Percentiles rank a stretch among this genome's conserved stretches.
Conservation (phyloP, 768 basidiomycete genomes). For the Mycena sanguinolenta region DNA sequence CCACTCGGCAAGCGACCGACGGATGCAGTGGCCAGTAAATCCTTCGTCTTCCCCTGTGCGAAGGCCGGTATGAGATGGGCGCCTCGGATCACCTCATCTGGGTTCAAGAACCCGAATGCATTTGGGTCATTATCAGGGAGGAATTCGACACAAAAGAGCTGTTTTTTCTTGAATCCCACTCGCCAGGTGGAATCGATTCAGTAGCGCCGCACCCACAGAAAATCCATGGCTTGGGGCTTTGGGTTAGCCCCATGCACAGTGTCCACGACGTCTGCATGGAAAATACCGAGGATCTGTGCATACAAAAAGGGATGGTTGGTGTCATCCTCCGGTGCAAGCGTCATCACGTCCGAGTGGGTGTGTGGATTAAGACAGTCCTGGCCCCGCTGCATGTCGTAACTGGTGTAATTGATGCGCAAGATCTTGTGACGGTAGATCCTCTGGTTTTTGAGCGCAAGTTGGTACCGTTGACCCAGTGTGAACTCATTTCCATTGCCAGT, state of each 20-base stretch:
- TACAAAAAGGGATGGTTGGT: slow-evolving; percentile 42
- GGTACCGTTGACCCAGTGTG: background rate
- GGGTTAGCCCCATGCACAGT: background rate
- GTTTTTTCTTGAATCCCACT: no score
- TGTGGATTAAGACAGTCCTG: slow-evolving; percentile 50
- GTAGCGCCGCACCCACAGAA: no score
- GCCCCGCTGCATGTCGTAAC: slow-evolving; percentile 25
- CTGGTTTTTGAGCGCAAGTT: slow-evolving; percentile 24
- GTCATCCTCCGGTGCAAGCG: slow-evolving; percentile 27
- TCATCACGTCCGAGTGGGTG: slow-evolving; percentile 25
- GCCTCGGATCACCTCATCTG: background rate
- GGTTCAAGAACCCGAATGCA: no score
- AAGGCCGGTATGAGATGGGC: background rate
- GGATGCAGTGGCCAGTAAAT: background rate
- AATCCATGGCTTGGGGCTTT: no score
- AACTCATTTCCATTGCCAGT: slow-evolving; percentile 28
- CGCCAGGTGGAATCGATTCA: no score
- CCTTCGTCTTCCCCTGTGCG: background rate
- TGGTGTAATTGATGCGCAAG: slow-evolving; percentile 52
- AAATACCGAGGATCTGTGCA: slow-evolving; percentile 37
- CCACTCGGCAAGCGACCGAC: background rate
- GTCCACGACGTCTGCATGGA: slow-evolving; percentile 37
- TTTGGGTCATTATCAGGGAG: no score
- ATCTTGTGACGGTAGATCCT: slow-evolving; percentile 41
- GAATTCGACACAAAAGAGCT: no score